Evolutionary conservation across 768 basidiomycete genomes (phyloP), one percentile per base, ranked within the genome.

Genomic region (Termitomyces sp.): DNA sequence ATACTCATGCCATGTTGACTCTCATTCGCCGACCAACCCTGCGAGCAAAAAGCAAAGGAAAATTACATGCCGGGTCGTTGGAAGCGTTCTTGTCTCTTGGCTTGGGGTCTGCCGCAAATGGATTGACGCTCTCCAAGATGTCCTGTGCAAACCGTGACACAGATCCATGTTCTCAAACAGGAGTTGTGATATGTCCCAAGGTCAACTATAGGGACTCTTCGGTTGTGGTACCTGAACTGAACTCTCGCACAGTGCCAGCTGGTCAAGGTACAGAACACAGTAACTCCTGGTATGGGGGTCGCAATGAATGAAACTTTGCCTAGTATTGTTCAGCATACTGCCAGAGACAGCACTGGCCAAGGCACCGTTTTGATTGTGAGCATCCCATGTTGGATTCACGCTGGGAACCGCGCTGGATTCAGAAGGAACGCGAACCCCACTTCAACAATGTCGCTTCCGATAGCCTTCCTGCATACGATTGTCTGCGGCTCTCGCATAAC

Each of bases 251-350:
- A 56, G 60, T 59, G 58, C 24, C 42, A 21, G 17, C 47, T 59
- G 14, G 50, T 58, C 45, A 61, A 61, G 48, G 35, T 49, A 44
- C 24, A 26, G 10, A 37, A 15, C n/a, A 26, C 21, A 15, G 24
- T 34, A 44, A 11, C 22, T 26, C 24, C 15, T n/a, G 24, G 24
- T 17, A 11, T 9, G 35, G 26, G 17, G 34, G 34, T 24, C 34
- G 24, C 24, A n/a, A 17, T 37, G 47, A 37, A 24, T 10, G 21
- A 37, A 47, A 40, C 45, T 51, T 24, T 26, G 43, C 3, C 10
- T 35, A 73, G 71, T 73, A 73, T 56, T 73, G 70, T 44, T 73
- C 70, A 9, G 66, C 61, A 52, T 61, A 66, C 24, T 74, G 71
- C 54, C 73, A 69, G 42, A 64, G 64, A 15, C 69, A 68, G 46